phyloP scores from a whole-genome alignment of 2,329 filamentous ascomycete genomes.

The Xylariaceae sp. region DNA sequence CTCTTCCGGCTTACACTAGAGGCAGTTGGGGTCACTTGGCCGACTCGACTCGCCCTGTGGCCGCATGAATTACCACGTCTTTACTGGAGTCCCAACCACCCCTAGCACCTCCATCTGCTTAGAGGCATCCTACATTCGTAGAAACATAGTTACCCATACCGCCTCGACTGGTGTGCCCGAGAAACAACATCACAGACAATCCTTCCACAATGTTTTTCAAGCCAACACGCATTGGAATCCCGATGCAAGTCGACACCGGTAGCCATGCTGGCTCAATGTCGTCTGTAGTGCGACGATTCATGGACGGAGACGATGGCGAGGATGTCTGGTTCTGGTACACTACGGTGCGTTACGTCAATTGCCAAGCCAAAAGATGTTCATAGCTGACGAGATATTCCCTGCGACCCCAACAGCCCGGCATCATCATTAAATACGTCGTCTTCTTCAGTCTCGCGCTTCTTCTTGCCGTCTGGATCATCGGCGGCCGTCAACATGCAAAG shows the following conservation, averaged over 20 bases:
- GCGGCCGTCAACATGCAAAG: constrained; percentile 67
- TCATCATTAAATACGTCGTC: constrained; percentile 66
- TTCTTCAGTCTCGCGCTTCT: constrained; percentile 56
- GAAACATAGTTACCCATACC: not conserved
- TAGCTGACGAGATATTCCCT: not conserved
- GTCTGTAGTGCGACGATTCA: constrained; percentile 18
- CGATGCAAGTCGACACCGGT: constrained; percentile 5
- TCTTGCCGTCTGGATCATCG: constrained; percentile 57
- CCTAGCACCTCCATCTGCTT: not conserved
- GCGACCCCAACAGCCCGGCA: constrained; percentile 44
- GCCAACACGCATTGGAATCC: constrained; percentile 8
- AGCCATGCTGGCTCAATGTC: not conserved
- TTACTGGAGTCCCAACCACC: not conserved
- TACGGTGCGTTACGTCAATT: constrained; percentile 18
- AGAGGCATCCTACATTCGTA: not conserved
- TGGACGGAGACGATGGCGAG: constrained; percentile 20
- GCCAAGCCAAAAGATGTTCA: not conserved
- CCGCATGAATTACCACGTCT: not conserved
- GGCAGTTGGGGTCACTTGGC: constrained; percentile 11
- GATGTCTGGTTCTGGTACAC: constrained; percentile 32
- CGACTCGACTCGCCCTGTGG: constrained; percentile 5
- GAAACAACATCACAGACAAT: not conserved
- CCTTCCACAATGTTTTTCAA: not conserved
- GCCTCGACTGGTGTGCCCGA: not conserved
- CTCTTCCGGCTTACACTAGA: not conserved